These are phyloP conservation scores for Oropetium thomaeum DNA, from an alignment of 176 grass and related monocot species.

Conservation along the genomic window DNA sequence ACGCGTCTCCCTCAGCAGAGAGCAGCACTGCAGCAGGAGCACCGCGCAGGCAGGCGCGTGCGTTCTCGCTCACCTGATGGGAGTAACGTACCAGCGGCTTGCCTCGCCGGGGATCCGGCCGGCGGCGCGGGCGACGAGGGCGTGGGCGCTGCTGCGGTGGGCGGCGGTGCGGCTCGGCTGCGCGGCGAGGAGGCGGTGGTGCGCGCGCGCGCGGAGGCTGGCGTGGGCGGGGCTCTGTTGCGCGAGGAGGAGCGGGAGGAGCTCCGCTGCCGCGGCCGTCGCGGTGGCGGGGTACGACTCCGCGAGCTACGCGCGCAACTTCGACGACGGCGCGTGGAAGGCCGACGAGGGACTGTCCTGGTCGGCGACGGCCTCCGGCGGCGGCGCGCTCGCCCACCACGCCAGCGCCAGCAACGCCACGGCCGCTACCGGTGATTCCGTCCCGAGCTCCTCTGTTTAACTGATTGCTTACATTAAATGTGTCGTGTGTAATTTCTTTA, in stretches of 20 bases:
- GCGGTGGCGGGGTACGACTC: conserved; percentile 32
- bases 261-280: background rate
- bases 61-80: conserved; percentile 17
- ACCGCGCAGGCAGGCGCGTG: background rate
- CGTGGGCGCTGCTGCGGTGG: conserved; percentile 39
- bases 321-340: conserved; percentile 66
- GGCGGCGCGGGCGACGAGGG: conserved; percentile 1
- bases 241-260: background rate
- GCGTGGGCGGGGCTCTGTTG: conserved; percentile 29
- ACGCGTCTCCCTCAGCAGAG: background rate
- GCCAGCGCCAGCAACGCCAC: background rate
- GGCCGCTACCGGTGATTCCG: background rate
- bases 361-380: conserved; percentile 3
- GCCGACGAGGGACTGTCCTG: conserved; percentile 45
- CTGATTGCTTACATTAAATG: too few species aligned
- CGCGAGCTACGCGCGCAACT: conserved; percentile 53
- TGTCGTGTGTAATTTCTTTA: background rate
- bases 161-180: conserved; percentile 31
- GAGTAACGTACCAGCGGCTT: conserved; percentile 32
- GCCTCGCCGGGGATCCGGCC: background rate
- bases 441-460: background rate
- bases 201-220: conserved; percentile 11
- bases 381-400: conserved; percentile 11
- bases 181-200: conserved; percentile 10
- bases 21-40: background rate